phyloP scores from a whole-genome alignment of 352 stramenopile genomes.

The Phytopythium mirpurense region DNA sequence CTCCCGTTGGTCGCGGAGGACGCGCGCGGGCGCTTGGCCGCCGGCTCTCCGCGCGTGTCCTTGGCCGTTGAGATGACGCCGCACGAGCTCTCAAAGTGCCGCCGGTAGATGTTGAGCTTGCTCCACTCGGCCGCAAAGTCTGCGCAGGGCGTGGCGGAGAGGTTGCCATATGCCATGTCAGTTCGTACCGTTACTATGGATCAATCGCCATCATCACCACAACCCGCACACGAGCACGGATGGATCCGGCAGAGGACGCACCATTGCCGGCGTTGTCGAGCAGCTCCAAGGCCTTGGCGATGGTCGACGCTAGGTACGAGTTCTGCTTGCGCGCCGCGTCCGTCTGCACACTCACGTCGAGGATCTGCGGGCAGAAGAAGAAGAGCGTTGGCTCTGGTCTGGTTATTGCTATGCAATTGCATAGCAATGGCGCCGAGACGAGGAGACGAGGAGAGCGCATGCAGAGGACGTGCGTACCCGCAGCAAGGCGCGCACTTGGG shows the following conservation, averaged over 20 bases:
- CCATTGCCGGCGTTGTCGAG: conserved; percentile 57
- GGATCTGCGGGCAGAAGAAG: conserved; percentile 46
- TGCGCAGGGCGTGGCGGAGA: conserved; percentile 5
- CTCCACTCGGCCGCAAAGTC: conserved; percentile 70
- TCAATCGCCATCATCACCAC: too few relatives aligned
- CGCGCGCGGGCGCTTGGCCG: conserved; percentile 10
- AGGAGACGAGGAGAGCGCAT: too few relatives aligned
- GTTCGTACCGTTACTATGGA: too few relatives aligned
- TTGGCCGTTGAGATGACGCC: conserved; percentile 50
- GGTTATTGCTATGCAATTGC: too few relatives aligned
- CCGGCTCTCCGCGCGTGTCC: conserved; percentile 19
- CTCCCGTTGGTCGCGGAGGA: conserved; percentile 13
- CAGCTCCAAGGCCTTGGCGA: conserved; percentile 57
- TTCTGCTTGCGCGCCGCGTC: conserved; percentile 63
- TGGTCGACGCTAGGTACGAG: conserved; percentile 50
- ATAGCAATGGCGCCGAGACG: too few relatives aligned
- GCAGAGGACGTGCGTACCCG: conserved; percentile 23
- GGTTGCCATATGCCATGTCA: background rate
- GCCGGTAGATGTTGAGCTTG: conserved; percentile 69
- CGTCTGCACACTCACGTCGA: conserved; percentile 69
- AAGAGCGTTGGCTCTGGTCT: too few relatives aligned
- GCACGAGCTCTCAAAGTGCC: conserved; percentile 75
- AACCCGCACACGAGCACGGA: too few relatives aligned
- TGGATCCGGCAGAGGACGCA: conserved; percentile 11
- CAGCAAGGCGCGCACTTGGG: conserved; percentile 69